phyloP scores from a whole-genome alignment of 768 basidiomycete species.

The Termitomyces sp. region DNA sequence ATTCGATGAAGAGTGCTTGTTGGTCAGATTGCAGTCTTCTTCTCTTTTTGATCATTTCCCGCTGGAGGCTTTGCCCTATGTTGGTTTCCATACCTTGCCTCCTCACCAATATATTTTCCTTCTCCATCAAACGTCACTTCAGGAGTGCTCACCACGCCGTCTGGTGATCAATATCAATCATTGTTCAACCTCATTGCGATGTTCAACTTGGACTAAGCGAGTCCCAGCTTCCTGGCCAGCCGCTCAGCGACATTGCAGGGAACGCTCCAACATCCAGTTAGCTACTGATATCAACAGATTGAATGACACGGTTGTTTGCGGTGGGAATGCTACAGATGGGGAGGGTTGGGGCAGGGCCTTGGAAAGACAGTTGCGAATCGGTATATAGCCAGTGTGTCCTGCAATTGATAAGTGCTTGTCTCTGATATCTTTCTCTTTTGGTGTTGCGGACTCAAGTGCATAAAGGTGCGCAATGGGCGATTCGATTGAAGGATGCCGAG shows the following conservation, averaged over 20 bases:
- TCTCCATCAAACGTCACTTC: constrained; percentile 65
- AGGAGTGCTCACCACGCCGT: constrained; percentile 45
- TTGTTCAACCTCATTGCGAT: constrained; percentile 62
- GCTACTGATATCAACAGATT: constrained; percentile 58
- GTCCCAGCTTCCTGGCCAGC: constrained; percentile 66
- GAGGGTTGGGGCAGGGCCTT: constrained; percentile 69
- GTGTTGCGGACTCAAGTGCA: background rate
- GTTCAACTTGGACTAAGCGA: constrained; percentile 85
- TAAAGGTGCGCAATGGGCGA: constrained; percentile 85
- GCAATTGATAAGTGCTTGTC: constrained; percentile 68
- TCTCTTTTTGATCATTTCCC: too few species aligned
- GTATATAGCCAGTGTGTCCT: constrained; percentile 78
- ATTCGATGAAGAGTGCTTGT: too few species aligned
- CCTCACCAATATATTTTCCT: constrained; percentile 82
- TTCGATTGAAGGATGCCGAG: constrained; percentile 68
- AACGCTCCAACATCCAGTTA: constrained; percentile 52
- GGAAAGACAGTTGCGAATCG: constrained; percentile 78
- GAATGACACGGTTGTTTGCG: constrained; percentile 57
- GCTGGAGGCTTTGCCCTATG: too few species aligned
- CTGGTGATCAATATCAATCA: constrained; percentile 45
- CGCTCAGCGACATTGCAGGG: constrained; percentile 27
- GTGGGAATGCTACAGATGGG: constrained; percentile 53
- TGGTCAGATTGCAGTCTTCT: too few species aligned
- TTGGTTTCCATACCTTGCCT: constrained; percentile 87
- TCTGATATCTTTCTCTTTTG: too few species aligned